Evolutionary conservation across 2,329 filamentous ascomycete genomes (phyloP).

Genomic region (Uncinocarpus reesii): DNA sequence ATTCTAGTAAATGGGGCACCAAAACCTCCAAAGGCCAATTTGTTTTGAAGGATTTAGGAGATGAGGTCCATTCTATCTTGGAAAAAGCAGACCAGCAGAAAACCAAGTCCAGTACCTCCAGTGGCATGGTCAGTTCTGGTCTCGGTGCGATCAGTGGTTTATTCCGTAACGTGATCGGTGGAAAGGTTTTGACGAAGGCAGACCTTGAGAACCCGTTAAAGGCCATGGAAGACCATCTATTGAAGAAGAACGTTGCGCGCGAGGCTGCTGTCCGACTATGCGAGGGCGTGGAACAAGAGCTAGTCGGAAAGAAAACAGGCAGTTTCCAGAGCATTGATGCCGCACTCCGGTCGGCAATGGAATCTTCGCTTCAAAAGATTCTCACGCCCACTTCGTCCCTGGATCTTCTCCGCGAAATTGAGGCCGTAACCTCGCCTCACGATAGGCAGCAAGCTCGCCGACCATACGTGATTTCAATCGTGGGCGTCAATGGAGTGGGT

Average conservation of each 20-base stretch:
- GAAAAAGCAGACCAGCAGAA: conserved; percentile 63
- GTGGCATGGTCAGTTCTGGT: conserved; percentile 65
- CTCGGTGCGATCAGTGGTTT: conserved; percentile 75
- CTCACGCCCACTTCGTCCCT: conserved; percentile 90
- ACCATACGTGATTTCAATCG: conserved; percentile 95
- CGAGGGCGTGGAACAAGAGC: conserved; percentile 79
- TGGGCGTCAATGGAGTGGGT: conserved; percentile 95
- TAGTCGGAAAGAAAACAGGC: conserved; percentile 81
- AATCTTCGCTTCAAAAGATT: conserved; percentile 85
- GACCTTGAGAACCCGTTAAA: conserved; percentile 89
- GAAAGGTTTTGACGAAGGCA: conserved; percentile 78
- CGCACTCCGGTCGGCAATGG: conserved; percentile 76
- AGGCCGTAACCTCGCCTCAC: conserved; percentile 60
- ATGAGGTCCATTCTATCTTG: conserved; percentile 85
- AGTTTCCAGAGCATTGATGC: conserved; percentile 83
- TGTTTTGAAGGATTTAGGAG: conserved; percentile 81
- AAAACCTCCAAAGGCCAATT: conserved; percentile 83
- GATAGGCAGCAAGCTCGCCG: conserved; percentile 55
- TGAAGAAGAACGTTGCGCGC: conserved; percentile 91
- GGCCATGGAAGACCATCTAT: conserved; percentile 87
- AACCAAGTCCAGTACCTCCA: conserved; percentile 37
- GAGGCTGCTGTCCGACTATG: conserved; percentile 88
- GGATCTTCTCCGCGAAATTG: conserved; percentile 87
- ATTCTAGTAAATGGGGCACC: conserved; percentile 72
- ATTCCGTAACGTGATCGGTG: conserved; percentile 89